A percentile compares a stretch with the other conserved stretches of the same genome.
Conservation (phyloP, 116 monocot genomes). For the Phalaenopsis hybrid region DNA sequence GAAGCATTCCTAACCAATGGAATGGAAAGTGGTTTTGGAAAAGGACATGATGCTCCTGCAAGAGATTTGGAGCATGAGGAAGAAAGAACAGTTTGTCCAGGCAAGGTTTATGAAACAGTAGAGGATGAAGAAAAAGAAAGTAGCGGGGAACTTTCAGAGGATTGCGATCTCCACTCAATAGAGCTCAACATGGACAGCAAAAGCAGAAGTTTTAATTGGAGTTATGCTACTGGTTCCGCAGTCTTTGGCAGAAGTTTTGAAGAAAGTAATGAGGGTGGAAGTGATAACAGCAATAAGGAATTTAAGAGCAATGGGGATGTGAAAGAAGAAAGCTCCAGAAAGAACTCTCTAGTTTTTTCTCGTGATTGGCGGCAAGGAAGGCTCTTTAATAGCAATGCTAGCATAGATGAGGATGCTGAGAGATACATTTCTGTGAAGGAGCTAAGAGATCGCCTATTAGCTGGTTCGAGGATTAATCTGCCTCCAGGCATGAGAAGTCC, state of each 20-base stretch:
- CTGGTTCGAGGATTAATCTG: conserved; percentile 27
- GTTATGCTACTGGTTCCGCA: conserved; percentile 21
- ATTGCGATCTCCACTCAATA: conserved; percentile 66
- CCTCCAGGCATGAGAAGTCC: conserved; percentile 22
- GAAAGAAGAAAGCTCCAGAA: conserved; percentile 8
- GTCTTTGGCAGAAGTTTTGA: conserved; percentile 2
- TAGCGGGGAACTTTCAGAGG: conserved; percentile 29
- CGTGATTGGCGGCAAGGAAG: not conserved
- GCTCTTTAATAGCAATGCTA: conserved; percentile 7
- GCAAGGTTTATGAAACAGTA: not conserved
- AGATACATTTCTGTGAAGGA: conserved; percentile 48
- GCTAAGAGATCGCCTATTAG: conserved; percentile 48
- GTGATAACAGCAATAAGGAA: not conserved
- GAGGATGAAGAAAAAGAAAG: conserved; percentile 16
- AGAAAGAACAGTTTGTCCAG: not conserved
- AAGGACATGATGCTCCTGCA: not conserved
- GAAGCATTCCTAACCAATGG: conserved; percentile 43
- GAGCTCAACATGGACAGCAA: conserved; percentile 57
- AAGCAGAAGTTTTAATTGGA: conserved; percentile 40
- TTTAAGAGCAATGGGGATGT: not conserved
- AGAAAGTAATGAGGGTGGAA: not conserved
- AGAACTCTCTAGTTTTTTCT: not conserved
- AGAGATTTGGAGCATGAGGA: conserved; percentile 5
- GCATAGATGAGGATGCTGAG: conserved; percentile 34
- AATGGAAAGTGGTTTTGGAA: conserved; percentile 18